phyloP scores from a whole-genome alignment of 139 green algal species.

The Closterium sp. region DNA sequence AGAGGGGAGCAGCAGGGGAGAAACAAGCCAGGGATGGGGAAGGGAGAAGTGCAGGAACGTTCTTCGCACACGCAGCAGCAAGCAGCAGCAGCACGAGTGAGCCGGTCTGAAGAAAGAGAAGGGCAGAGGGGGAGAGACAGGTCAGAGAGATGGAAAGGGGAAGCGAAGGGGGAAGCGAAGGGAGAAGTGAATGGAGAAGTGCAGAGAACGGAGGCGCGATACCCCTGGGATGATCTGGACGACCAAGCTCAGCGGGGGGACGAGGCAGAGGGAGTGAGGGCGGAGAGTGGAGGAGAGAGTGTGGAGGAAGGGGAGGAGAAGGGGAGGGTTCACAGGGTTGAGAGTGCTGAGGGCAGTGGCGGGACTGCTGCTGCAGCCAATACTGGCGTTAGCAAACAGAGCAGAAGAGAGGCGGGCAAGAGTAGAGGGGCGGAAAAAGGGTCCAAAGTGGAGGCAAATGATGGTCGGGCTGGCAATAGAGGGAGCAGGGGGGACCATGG shows the following conservation, averaged over 20 bases:
- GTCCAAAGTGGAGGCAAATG: background rate
- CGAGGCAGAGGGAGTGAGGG: background rate
- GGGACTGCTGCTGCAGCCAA: background rate
- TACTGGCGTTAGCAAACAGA: background rate
- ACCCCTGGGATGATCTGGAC: background rate
- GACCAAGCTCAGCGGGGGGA: background rate
- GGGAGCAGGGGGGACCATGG: background rate
- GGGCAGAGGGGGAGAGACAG: background rate
- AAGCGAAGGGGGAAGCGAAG: too few species aligned
- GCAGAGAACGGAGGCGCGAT: background rate
- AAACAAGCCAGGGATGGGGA: background rate
- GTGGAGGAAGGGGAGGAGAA: too few species aligned
- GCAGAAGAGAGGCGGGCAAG: background rate
- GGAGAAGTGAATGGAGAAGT: background rate
- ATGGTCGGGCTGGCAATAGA: background rate
- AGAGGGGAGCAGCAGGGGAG: background rate
- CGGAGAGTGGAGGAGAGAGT: background rate
- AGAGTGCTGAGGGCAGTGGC: background rate
- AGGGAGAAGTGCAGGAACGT: background rate
- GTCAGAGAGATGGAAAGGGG: background rate
- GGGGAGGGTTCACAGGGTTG: background rate
- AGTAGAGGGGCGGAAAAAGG: background rate
- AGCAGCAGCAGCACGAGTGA: background rate
- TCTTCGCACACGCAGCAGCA: background rate
- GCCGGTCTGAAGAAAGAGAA: background rate